Percentiles rank a stretch among this genome's conserved stretches.
Conservation (phyloP, 495 filamentous ascomycete genomes). For the Penicillium ucsense region DNA sequence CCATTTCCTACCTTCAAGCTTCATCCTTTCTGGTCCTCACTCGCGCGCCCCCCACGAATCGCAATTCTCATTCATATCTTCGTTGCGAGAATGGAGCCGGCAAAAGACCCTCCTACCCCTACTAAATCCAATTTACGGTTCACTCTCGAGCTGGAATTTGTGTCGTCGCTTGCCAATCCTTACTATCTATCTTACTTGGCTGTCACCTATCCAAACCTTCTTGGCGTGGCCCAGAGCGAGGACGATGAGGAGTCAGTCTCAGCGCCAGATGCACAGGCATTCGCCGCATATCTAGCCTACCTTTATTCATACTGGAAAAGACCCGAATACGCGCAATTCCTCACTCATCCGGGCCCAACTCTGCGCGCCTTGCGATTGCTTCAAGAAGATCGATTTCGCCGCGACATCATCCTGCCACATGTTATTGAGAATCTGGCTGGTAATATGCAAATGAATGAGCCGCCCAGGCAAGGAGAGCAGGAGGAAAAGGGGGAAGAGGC, state of each 20-base stretch:
- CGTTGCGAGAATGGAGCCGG: constrained; percentile 10
- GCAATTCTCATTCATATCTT: background rate
- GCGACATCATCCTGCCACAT: constrained; percentile 70
- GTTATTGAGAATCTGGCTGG: constrained; percentile 53
- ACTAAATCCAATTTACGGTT: constrained; percentile 35
- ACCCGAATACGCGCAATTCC: constrained; percentile 73
- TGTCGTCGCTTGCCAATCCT: constrained; percentile 77
- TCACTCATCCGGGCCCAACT: constrained; percentile 76
- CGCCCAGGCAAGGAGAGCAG: constrained; percentile 15
- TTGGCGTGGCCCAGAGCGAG: constrained; percentile 31
- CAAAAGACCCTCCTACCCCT: constrained; percentile 24
- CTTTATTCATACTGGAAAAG: constrained; percentile 72
- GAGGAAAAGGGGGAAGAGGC: constrained; percentile 17
- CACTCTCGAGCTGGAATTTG: constrained; percentile 53
- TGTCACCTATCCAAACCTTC: constrained; percentile 43
- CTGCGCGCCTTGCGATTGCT: constrained; percentile 71
- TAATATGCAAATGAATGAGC: constrained; percentile 25
- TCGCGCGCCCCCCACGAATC: background rate
- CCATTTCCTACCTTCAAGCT: background rate
- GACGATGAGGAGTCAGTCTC: constrained; percentile 35
- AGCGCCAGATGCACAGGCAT: constrained; percentile 49
- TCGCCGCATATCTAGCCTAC: constrained; percentile 73
- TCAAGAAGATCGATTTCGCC: constrained; percentile 72
- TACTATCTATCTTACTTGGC: constrained; percentile 78
- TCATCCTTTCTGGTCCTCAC: background rate